Evolutionary conservation across 495 filamentous ascomycete genomes (phyloP).

Genomic region (Xylaria sp.): DNA sequence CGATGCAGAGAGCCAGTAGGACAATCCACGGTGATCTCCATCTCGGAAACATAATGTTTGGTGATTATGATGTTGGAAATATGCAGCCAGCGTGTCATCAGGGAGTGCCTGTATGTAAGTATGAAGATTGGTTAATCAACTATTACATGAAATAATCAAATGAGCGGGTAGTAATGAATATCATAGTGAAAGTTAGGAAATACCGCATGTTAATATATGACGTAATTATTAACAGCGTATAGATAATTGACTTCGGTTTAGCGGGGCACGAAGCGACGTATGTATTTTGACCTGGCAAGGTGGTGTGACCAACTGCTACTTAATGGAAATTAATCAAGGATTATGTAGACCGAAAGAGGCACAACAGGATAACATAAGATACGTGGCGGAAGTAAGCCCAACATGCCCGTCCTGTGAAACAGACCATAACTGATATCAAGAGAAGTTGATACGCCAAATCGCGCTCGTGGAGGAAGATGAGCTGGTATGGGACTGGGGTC

Average conservation of each 20-base stretch:
- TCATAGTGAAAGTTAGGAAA: neutral
- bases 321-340: neutral
- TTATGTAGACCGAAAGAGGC: neutral
- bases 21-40: neutral
- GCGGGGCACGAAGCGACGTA: neutral
- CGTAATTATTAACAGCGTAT: neutral
- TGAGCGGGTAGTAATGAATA: too few species aligned
- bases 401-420: neutral
- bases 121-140: neutral
- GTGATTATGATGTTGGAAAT: neutral
- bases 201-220: too few species aligned
- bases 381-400: neutral
- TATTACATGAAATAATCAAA: neutral
- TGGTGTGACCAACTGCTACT: neutral
- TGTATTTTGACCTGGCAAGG: neutral
- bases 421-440: neutral
- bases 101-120: neutral
- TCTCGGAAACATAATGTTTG: constrained; percentile 1
- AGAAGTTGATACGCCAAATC: neutral
- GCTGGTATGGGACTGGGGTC: neutral
- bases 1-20: neutral
- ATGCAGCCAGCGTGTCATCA: neutral
- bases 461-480: neutral
- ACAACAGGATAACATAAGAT: neutral
- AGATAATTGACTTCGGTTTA: neutral